Evolutionary conservation across 2,329 filamentous ascomycete species (phyloP), one percentile per base, ranked within the genome.

Genomic region (Sporothrix humicola): DNA sequence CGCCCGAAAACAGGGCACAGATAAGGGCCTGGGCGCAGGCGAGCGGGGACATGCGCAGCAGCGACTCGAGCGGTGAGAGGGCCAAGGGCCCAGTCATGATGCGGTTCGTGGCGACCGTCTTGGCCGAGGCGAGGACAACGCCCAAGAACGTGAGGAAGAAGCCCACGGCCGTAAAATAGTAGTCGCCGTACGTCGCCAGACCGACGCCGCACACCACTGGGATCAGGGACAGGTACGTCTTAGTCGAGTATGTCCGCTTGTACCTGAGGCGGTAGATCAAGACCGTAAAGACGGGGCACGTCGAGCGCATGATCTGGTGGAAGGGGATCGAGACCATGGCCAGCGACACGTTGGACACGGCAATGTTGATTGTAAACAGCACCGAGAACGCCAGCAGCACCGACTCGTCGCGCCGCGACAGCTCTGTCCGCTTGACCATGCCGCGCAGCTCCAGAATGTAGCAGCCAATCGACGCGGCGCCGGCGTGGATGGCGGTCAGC

Each of bases 51-150:
- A 90, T 88, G 79, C 88, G 85, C 77, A 88, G 84, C 37, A 90
- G 85, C 31, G 90, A 84, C 78, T 91, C 89, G 75, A 90, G 82
- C 1, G 88, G 85, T 0, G 87, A 85, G 4, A 90, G 85, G 26
- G 85, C 84, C 37, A 90, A 84, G 4, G 85, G 84, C 42, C 88
- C 88, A 9, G 89, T 91, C 87, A 90, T 89, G 77, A 91, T 85
- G 77, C 87, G 86, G 81, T 91, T 91, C 42, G 88, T 90, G 26
- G 87, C 87, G 37, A 91, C 87, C 0, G 88, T 90, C 84, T 91
- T 91, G 80, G 87, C 76, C 17, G 86, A 84, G 37, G 87, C 87
- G 9, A 88, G 82, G 72, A 88, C 74, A 15, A 88, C 86, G 72
- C 87, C 87, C 8, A 88, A 79, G 42, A 87, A 83, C 37, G 87